Evolutionary conservation across 352 stramenopile genomes (phyloP), one percentile per base, ranked within the genome.

Genomic region (Albugo laibachii): DNA sequence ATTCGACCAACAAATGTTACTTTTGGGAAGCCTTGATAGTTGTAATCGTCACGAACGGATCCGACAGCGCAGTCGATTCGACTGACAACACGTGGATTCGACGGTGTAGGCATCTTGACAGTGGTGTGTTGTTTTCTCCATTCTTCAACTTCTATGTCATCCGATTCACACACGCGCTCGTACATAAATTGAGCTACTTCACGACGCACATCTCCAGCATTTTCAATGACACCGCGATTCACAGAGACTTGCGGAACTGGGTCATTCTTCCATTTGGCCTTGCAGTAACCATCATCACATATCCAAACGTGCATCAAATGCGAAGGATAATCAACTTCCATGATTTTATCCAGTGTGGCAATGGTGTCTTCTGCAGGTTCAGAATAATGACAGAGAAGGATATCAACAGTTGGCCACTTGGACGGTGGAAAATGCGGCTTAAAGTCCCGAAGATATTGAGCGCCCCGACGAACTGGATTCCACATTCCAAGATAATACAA

Each of bases 401-500:
- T 81, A 49, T 86, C 74, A 15, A 86, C 69, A 3, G 71, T 80
- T n/a, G 74, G 74, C 71, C 71, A 83, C 16, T 80, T 80, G 43
- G 63, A 58, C 0, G 66, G 61, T 11, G 67, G 66, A 41, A 83
- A 81, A 43, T 76, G 64, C 3, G 71, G 71, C 39, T 81, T 75
- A 44, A 83, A 83, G 39, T 83, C 71, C 1, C 58, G 48, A 16
- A 83, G 49, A 53, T 81, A 83, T 10, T 71, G 66, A 24, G 71
- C 71, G 5, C 71, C 71, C 21, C 71, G 71, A 57, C 71, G 71
- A 36, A 83, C 71, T 2, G 71, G 71, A 51, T 78, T 81, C 71
- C 71, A 83, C 71, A 83, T 83, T 24, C 71, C 71, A 24, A 83
- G 58, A 52, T 83, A 83, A 57, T 83, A 83, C 4, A 80, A 38